Evolutionary conservation across 192 early-diverging fungal species (phyloP), one percentile per base, ranked within the genome.

Genomic region (Podila epigama): DNA sequence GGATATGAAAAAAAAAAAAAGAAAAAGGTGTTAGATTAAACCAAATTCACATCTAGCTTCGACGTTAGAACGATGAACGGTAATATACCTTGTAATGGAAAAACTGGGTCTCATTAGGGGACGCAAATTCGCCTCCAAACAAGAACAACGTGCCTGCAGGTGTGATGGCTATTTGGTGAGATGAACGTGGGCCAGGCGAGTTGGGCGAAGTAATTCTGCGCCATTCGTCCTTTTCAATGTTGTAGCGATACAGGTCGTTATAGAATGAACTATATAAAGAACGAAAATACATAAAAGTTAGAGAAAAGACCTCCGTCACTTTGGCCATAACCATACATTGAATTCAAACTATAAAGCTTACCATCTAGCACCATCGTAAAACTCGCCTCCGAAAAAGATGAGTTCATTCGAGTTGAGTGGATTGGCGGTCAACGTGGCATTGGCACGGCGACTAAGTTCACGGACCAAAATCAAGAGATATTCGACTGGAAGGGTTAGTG

Each of bases 141-240:
- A 92, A 72, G 61, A 90, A 89, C 51, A 89, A 68, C 4, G 83
- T 81, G 35, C 90, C 90, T 25, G 83, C 69, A 16, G 87, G 71
- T n/a, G 84, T 86, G 56, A 85, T 83, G 32, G 83, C 86, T 22
- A 87, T 67, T 75, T 93, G 92, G 51, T 93, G 92, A 5, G 88
- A 87, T 3, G 85, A 89, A 12, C 92, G 77, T 12, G 92, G 92
- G 18, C 86, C 87, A 15, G 92, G 92, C 7, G 81, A 69, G 63
- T 90, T 87, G 9, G 92, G 88, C 1, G 82, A 85, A 1, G 84
- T 86, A 51, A 88, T 85, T 68, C 84, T 85, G 27, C 84, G 73
- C 91, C 91, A 92, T 64, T 90, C 91, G 33, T 90, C 83, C 78
- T 92, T 92, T 40, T 90, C 90, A 31, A 86, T 87, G 68, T 87